A percentile compares a stretch with the other conserved stretches of the same genome.
Conservation (phyloP, 768 basidiomycete species). For the Gymnopilus junonius region DNA sequence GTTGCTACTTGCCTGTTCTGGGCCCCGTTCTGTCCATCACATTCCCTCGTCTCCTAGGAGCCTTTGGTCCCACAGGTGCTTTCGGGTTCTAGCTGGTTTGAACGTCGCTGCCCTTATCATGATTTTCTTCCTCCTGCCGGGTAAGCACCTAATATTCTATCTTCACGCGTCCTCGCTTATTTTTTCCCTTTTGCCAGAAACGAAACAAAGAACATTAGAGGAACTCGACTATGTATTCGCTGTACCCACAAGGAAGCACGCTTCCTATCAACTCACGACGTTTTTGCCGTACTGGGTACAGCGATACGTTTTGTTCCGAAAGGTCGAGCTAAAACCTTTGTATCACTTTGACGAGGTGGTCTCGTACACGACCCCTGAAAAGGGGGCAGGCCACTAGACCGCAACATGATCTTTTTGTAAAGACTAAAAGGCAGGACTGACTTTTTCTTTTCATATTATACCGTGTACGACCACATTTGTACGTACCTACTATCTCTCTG, state of each 20-base stretch:
- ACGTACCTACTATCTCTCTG: background rate
- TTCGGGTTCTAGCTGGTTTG: conserved; percentile 63
- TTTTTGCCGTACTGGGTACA: conserved; percentile 58
- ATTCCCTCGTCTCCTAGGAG: conserved; percentile 59
- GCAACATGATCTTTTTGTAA: too few species aligned
- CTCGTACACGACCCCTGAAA: conserved; percentile 20
- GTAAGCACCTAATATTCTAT: conserved; percentile 30
- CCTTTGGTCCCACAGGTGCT: conserved; percentile 48
- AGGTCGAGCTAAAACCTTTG: conserved; percentile 44
- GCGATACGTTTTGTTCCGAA: conserved; percentile 47
- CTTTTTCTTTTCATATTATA: background rate
- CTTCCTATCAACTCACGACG: conserved; percentile 44
- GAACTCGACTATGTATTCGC: conserved; percentile 57
- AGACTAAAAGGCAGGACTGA: too few species aligned
- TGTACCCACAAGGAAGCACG: conserved; percentile 50
- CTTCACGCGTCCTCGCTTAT: background rate
- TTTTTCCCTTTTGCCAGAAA: conserved; percentile 37
- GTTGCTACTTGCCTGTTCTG: conserved; percentile 55
- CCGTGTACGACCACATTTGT: background rate
- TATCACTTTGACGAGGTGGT: conserved; percentile 59
- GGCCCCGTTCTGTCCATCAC: conserved; percentile 59
- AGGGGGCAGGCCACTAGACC: conserved; percentile 1
- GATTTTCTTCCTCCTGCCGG: conserved; percentile 61
- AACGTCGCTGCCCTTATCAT: conserved; percentile 54
- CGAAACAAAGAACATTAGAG: conserved; percentile 56